Evolutionary conservation across 2,329 filamentous ascomycete genomes (phyloP).

Genomic region (Metarhizium brunneum): DNA sequence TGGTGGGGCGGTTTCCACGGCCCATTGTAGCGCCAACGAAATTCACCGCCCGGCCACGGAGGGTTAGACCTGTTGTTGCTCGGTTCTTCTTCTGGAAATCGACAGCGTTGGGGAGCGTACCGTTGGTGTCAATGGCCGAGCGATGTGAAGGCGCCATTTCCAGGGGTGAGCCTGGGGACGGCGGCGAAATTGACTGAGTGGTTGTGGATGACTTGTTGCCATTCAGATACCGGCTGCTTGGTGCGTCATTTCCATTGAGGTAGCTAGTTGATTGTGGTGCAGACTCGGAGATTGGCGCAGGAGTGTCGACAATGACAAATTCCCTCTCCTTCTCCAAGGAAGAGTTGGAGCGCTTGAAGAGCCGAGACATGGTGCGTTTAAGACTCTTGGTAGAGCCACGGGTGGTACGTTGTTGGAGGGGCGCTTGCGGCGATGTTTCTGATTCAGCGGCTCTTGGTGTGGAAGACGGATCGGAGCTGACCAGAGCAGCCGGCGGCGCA

Average conservation of each 20-base stretch:
- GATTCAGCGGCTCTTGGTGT: conserved; percentile 16
- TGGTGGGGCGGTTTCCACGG: conserved; percentile 14
- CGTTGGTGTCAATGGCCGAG: conserved; percentile 11
- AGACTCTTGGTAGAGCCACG: conserved; percentile 35
- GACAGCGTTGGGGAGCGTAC: conserved; percentile 29
- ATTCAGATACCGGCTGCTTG: conserved; percentile 35
- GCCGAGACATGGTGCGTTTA: conserved; percentile 38
- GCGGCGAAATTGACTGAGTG: conserved; percentile 39
- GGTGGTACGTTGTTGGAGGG: conserved; percentile 30
- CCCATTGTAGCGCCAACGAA: conserved; percentile 28
- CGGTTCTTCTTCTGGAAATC: conserved; percentile 44
- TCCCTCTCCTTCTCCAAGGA: conserved; percentile 17
- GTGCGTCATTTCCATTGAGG: conserved; percentile 2
- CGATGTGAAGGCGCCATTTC: conserved; percentile 27
- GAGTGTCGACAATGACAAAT: conserved; percentile 11
- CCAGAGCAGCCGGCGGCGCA: neutral
- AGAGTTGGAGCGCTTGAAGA: conserved; percentile 37
- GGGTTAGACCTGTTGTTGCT: conserved; percentile 38
- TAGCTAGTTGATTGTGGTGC: conserved; percentile 7
- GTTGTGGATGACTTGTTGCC: conserved; percentile 31
- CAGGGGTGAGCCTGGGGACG: conserved; percentile 38
- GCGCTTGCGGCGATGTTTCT: conserved; percentile 15
- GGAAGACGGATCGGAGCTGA: conserved; percentile 2
- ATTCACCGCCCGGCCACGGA: conserved; percentile 39
- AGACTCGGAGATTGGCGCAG: conserved; percentile 11